Base-by-base conservation (phyloP, 2,329 filamentous ascomycete genomes). In the Coniochaeta hoffmannii region DNA sequence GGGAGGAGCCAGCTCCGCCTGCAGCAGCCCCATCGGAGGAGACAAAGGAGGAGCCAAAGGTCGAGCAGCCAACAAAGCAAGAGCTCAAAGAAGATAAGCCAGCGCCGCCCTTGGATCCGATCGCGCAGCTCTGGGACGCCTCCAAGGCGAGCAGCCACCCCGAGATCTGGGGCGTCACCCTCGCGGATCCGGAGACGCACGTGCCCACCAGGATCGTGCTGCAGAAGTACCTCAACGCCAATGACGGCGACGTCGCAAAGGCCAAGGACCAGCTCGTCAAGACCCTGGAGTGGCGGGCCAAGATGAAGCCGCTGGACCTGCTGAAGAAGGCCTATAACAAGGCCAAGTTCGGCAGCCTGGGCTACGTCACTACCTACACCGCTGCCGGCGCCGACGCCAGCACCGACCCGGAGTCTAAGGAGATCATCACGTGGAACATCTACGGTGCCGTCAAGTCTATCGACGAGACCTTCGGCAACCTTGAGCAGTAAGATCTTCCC, bases 141-240 rank as follows among this genome's bases (percentile, higher is more conserved):
- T 64, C 62, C 50, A 55, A 65, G 56, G 55, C 57, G 4, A 30
- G 57, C 53, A 77, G 73, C 15, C 80, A 96, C 71, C 73, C 74
- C 53, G 91, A 97, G 76, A 89, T 97, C 79, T 97, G 92, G 84
- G 92, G 92, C 51, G 84, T 97, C 54, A 75, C 80, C 31, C 82
- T 97, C 46, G 71, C 71, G 14, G 71, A 76, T 56, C 71, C 73
- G 19, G 69, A 64, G 3, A 67, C 73, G 38, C 79, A 90, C 64
- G 78, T 92, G 53, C 89, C 89, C 55, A 91, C 88, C 50, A 86
- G 88, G 67, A 86, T 96, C 63, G 82, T 97, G 53, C 78, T 97
- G 51, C 90, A 96, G 69, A 97, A 97, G 76, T 97, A 92, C 74
- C 82, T 97, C 55, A 89, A 92, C 63, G 93, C 92, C 68, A 97